Conservation (phyloP, 2,329 filamentous ascomycete genomes). For the Hypomyces rosellus region DNA sequence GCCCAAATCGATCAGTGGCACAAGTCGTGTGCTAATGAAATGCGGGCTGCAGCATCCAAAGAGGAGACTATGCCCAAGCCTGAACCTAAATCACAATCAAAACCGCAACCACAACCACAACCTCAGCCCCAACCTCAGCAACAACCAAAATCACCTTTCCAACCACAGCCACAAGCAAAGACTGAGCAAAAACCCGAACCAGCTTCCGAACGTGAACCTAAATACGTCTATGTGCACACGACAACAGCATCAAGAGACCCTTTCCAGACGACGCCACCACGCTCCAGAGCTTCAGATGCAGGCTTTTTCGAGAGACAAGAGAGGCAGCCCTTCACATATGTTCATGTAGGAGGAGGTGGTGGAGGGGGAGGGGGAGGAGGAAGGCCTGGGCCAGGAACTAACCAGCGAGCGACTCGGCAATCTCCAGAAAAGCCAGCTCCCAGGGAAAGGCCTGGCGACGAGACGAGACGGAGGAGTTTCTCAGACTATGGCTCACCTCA, state of each 20-base stretch:
- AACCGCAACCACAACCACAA: not conserved
- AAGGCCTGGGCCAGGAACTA: not conserved
- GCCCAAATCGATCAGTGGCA: conserved; percentile 83
- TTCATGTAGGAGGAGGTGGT: conserved; percentile 32
- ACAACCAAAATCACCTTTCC: not conserved
- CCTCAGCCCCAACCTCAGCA: not conserved
- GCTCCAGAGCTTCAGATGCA: conserved; percentile 24
- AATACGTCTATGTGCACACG: conserved; percentile 32
- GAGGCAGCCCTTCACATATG: conserved; percentile 28
- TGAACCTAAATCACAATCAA: conserved; percentile 15
- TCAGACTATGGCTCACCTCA: conserved; percentile 42
- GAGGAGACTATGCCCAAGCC: conserved; percentile 30
- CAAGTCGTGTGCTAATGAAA: conserved; percentile 62
- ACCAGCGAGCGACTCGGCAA: conserved; percentile 25
- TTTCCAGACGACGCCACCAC: conserved; percentile 22
- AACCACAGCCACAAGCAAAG: conserved; percentile 5
- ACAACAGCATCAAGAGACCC: conserved; percentile 16
- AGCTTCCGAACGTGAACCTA: conserved; percentile 28
- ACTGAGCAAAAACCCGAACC: conserved; percentile 15
- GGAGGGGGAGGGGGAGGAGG: not conserved
- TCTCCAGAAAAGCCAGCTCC: conserved; percentile 29
- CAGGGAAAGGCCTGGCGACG: conserved; percentile 34
- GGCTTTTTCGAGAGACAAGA: conserved; percentile 25
- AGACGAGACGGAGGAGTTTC: conserved; percentile 43
- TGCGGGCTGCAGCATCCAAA: conserved; percentile 37